phyloP scores from a whole-genome alignment of 2,329 filamentous ascomycete species.

The Apiospora marii region DNA sequence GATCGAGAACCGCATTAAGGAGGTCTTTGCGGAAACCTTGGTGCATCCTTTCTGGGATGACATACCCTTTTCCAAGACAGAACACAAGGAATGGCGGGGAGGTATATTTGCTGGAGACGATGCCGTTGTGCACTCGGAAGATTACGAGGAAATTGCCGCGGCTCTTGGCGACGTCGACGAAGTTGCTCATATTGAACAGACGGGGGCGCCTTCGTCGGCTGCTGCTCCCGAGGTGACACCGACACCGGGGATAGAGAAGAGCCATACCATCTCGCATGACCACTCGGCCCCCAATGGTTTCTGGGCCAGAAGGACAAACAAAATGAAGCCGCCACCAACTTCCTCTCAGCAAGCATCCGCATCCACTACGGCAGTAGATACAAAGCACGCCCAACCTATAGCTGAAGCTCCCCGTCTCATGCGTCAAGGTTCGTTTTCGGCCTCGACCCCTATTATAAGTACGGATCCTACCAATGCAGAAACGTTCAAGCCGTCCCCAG shows the following conservation, averaged over 20 bases:
- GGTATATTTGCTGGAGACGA: slow-evolving; percentile 77
- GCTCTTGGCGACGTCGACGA: slow-evolving; percentile 57
- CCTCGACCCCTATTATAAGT: slow-evolving; percentile 70
- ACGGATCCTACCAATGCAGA: slow-evolving; percentile 74
- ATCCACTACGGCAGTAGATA: slow-evolving; percentile 58
- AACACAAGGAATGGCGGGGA: slow-evolving; percentile 79
- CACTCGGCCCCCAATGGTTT: slow-evolving; percentile 49
- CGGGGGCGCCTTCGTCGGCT: slow-evolving; percentile 40
- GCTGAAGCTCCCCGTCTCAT: slow-evolving; percentile 61
- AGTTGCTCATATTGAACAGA: slow-evolving; percentile 54
- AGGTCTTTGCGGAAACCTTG: slow-evolving; percentile 90
- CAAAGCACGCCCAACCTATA: slow-evolving; percentile 49
- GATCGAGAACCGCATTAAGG: slow-evolving; percentile 94
- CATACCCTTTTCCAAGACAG: slow-evolving; percentile 85
- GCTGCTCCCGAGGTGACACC: slow-evolving; percentile 48
- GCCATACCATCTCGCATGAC: slow-evolving; percentile 58
- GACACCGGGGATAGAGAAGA: slow-evolving; percentile 62
- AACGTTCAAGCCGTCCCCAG: slow-evolving; percentile 63
- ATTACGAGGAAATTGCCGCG: slow-evolving; percentile 49
- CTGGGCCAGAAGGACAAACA: slow-evolving; percentile 57
- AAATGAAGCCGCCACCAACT: slow-evolving; percentile 44
- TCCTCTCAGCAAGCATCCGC: slow-evolving; percentile 44
- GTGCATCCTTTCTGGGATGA: slow-evolving; percentile 98
- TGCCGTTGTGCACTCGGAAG: slow-evolving; percentile 48
- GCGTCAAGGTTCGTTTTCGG: slow-evolving; percentile 69